A percentile compares a stretch with the other conserved stretches of the same genome.
Evolutionary conservation across 768 basidiomycete species (phyloP).

Genomic region (Cyathus striatus): DNA sequence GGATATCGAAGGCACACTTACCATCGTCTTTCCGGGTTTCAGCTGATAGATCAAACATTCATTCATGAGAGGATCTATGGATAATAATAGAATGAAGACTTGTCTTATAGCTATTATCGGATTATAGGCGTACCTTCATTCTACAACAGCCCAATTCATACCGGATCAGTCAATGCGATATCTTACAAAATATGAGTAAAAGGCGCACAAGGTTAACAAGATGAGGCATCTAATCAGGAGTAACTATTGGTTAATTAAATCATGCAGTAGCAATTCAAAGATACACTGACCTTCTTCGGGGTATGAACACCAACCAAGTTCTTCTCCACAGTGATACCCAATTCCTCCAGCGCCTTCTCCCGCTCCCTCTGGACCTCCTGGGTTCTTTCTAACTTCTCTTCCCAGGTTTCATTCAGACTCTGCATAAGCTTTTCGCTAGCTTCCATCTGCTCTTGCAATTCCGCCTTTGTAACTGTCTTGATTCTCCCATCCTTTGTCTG

Average conservation of each 20-base stretch:
- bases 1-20: too few species aligned
- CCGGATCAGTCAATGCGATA: too few species aligned
- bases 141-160: too few species aligned
- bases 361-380: conserved; percentile 95
- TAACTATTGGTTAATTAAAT: conserved; percentile 8
- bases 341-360: conserved; percentile 94
- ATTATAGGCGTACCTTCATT: conserved; percentile 57
- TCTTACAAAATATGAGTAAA: too few species aligned
- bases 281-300: conserved; percentile 80
- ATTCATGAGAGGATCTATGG: conserved; percentile 90
- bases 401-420: conserved; percentile 92
- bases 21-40: conserved; percentile 78
- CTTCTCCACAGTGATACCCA: conserved; percentile 98
- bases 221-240: conserved; percentile 72
- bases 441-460: conserved; percentile 95
- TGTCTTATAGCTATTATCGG: background rate
- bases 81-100: background rate
- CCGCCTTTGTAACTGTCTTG: conserved; percentile 95
- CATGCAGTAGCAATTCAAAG: conserved; percentile 4
- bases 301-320: conserved; percentile 95
- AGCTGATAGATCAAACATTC: conserved; percentile 93
- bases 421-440: conserved; percentile 94
- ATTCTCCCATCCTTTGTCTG: conserved; percentile 89
- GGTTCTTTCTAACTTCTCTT: conserved; percentile 87
- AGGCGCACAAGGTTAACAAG: conserved; percentile 82